Evolutionary conservation across 2,329 filamentous ascomycete genomes (phyloP), one percentile per base, ranked within the genome.

Genomic region (Colletotrichum sp.): DNA sequence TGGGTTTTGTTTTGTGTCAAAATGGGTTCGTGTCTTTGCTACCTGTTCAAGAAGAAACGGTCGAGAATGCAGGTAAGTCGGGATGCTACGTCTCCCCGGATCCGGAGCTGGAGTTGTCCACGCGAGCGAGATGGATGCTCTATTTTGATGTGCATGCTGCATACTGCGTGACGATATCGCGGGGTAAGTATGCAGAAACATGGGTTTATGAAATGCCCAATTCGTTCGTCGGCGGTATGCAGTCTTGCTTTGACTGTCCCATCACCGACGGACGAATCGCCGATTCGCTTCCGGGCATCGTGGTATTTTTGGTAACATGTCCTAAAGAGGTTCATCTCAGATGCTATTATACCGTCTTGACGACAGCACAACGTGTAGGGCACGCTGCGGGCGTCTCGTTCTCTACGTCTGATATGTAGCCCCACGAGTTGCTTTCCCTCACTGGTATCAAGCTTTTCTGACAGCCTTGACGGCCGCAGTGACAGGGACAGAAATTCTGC

Each of bases 291-390:
- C 43, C 43, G 43, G n/a, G n/a, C n/a, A 13, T 52, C 43, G n/a
- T 13, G 43, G 12, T 52, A 21, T 52, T 52, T 52, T 52, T 52
- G 43, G 43, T 3, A 52, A 52, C 43, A 52, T 21, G 12, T 52
- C 6, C 43, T 5, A 3, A 52, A 52, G 43, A 52, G 43, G n/a
- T 52, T 13, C n/a, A 21, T 21, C 43, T 52, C 43, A 52, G 43
- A 21, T 52, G n/a, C 43, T 3, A 12, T n/a, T 0, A 48, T 2
- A 1, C 10, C n/a, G 1, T 1, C 4, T 21, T 48, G 43, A 48
- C 10, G n/a, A 48, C 2, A 48, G 10, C 6, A 48, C n/a, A 48
- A 21, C 10, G 43, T 21, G 43, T 48, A 21, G 43, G 6, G 10
- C n/a, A 12, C 43, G 43, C 3, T 1, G 43, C 7, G n/a, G 10